Evolutionary conservation across 768 basidiomycete species (phyloP), one percentile per base, ranked within the genome.

Genomic region (Pleurotus cornucopiae): DNA sequence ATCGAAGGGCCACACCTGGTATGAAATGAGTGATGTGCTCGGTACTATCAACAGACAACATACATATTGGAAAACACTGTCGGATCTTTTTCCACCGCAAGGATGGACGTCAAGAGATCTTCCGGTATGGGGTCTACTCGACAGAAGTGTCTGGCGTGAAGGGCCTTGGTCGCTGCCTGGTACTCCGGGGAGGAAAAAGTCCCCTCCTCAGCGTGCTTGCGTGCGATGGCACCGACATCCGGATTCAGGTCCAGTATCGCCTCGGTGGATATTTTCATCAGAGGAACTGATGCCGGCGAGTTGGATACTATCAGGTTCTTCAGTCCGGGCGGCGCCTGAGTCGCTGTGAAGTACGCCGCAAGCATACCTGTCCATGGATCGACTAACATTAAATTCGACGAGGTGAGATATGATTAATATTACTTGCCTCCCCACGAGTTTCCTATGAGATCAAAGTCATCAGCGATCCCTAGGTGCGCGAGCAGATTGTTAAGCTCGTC

Each of bases 401-500:
- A 30, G 26, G 26, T 30, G 26, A 30, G 26, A 30, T 6, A n/a
- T n/a, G n/a, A n/a, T n/a, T n/a, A n/a, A n/a, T n/a, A 30, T 30
- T 30, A 30, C 26, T 30, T 30, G 9, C 83, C 84, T 52, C 49
- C 49, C 82, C 82, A 83, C 3, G 79, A 82, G 47, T 84, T 83
- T 0, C 84, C 84, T 0, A 76, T 58, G 1, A 84, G 62, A 59
- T 76, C 71, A 61, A 75, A 84, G 16, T 64, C 58, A 4, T 64
- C 60, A 6, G 63, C 45, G 57, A 83, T 73, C 0, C 67, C 71
- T 14, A 85, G 67, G 21, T 77, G 60, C 3, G 60, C 46, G 23
- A 84, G 52, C 6, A 85, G 59, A 52, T 81, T 82, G 21, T 73
- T 71, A 34, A 85, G 76, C 68, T 85, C 79, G 43, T 76, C 76